A percentile compares a stretch with the other conserved stretches of the same genome.
These are phyloP conservation scores for Irpex rosettiformis DNA, from an alignment of 1,284 basidiomycete genomes.

Conservation along the genomic window DNA sequence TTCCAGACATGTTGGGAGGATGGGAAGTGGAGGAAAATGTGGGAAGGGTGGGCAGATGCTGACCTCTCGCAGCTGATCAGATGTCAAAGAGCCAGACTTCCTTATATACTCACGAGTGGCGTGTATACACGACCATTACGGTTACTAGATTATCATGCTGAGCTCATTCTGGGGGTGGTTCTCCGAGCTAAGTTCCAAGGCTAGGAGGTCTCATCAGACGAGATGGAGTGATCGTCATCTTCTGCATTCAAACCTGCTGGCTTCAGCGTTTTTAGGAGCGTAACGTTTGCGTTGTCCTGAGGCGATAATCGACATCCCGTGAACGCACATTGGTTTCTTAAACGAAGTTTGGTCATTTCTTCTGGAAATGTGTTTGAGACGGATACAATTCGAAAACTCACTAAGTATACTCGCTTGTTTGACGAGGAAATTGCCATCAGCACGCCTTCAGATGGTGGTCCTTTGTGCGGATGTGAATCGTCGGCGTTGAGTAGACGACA, in stretches of 20 bases:
- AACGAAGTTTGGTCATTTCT: neutral
- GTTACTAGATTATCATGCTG: neutral
- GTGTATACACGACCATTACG: neutral
- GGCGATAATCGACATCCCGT: neutral
- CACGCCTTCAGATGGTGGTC: no score
- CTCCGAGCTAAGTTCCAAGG: neutral
- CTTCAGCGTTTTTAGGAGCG: neutral
- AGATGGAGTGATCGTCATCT: neutral
- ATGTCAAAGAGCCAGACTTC: neutral
- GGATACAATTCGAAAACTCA: no score
- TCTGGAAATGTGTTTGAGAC: no score
- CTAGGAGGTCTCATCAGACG: neutral
- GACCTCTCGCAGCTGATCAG: neutral
- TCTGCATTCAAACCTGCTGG: neutral
- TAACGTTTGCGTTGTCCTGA: neutral
- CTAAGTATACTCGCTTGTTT: no score
- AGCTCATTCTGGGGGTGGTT: neutral
- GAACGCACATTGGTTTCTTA: no score
- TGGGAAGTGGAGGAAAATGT: neutral
- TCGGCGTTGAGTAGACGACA: neutral
- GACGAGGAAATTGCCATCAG: no score
- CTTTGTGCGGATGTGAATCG: neutral
- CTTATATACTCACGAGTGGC: neutral
- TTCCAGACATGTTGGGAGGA: neutral
- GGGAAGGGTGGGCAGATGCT: neutral